These are phyloP conservation scores for Penicillium antarcticum DNA, from an alignment of 495 filamentous ascomycete species.

Conservation along the genomic window DNA sequence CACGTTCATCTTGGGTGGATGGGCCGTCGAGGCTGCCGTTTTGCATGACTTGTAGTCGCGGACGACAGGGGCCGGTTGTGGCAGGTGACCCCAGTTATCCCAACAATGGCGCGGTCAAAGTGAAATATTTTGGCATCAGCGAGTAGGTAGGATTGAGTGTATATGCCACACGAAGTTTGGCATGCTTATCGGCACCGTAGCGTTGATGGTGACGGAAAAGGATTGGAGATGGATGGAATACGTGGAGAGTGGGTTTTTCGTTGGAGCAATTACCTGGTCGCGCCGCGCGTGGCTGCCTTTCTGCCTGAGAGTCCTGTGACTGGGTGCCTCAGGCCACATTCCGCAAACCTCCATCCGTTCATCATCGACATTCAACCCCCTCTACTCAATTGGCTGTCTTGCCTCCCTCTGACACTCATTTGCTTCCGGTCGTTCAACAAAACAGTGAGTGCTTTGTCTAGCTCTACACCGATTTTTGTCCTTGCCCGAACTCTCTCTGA, in stretches of 20 bases:
- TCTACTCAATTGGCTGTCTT: slow-evolving; percentile 19
- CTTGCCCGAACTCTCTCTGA: slow-evolving; percentile 8
- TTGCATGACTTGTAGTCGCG: slow-evolving; percentile 55
- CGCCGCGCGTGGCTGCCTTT: slow-evolving; percentile 22
- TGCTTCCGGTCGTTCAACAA: slow-evolving; percentile 25
- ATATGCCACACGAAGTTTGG: slow-evolving; percentile 58
- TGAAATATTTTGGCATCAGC: slow-evolving; percentile 61
- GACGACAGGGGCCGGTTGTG: slow-evolving; percentile 47
- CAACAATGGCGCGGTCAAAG: slow-evolving; percentile 61
- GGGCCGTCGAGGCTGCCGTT: slow-evolving; percentile 50
- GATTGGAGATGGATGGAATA: slow-evolving; percentile 28
- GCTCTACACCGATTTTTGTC: background rate
- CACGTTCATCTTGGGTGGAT: slow-evolving; percentile 43
- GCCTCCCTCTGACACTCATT: slow-evolving; percentile 22
- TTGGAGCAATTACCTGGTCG: slow-evolving; percentile 27
- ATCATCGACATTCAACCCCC: slow-evolving; percentile 26
- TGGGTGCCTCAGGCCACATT: slow-evolving; percentile 15
- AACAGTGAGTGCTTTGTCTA: slow-evolving; percentile 24
- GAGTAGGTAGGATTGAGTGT: slow-evolving; percentile 49
- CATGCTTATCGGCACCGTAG: slow-evolving; percentile 51
- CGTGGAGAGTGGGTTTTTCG: slow-evolving; percentile 46
- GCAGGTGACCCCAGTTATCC: slow-evolving; percentile 61
- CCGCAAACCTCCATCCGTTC: slow-evolving; percentile 38
- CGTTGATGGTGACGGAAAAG: slow-evolving; percentile 39
- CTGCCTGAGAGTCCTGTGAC: background rate